Evolutionary conservation across 257 asterid species (phyloP), one percentile per base, ranked within the genome.

Genomic region (Penstemon eatonii): DNA sequence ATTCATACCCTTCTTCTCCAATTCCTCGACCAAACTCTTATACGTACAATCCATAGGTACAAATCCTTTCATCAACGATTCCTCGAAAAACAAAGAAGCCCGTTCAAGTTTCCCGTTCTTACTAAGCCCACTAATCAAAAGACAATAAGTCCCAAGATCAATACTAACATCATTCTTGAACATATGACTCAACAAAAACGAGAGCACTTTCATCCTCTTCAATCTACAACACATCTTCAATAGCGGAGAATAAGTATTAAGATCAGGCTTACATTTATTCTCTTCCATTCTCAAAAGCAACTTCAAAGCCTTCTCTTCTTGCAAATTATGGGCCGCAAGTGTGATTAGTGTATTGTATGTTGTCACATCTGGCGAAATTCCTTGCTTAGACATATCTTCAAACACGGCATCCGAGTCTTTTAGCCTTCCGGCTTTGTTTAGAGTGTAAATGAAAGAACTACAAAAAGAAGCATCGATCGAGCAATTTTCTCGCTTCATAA

Each of bases 181-280:
- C 99, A 94, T 89, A 73, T 91, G 99, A 47, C 56, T 77, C 80
- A 94, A 62, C 82, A 94, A 62, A 83, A 89, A 87, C 5, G 87
- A 62, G 52, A 94, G 91, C 78, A 87, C 96, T 78, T 87, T 94
- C 93, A 82, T 83, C 74, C 97, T 83, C 39, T 72, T 81, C 84
- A 89, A 60, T 62, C 63, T 86, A 78, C 96, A 94, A 75, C 97
- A 90, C 99, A 94, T 84, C 74, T 91, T 94, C 79, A 94, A 47
- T 60, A 94, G 68, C 3, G 97, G 99, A 0, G 70, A 74, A 37
- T 91, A 94, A 39, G 97, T 89, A 49, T 66, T 59, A 39, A 76
- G 66, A 73, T 90, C 83, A n/a, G 96, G 96, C 82, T 84, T 86
- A 74, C 87, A 79, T 12, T 12, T 46, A 60, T 56, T 70, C 78